Percentiles rank a stretch among this genome's conserved stretches.
Conservation (phyloP, 225 moss, liverwort and hornwort genomes). For the Polytrichum commune region DNA sequence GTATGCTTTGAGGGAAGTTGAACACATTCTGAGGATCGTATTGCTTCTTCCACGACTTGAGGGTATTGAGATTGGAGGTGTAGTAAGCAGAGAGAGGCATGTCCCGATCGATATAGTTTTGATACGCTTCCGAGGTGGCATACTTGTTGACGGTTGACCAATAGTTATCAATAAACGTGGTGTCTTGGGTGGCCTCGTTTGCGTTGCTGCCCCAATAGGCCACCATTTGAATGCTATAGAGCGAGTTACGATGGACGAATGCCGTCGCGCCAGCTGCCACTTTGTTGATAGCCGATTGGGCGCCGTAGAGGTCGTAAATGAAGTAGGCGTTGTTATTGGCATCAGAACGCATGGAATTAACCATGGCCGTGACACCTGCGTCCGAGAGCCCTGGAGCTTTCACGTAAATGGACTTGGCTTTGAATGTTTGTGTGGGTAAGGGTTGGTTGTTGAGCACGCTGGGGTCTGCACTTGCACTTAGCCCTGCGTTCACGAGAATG, state of each 20-base stretch:
- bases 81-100: conserved; percentile 53
- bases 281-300: conserved; percentile 33
- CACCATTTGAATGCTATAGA: conserved; percentile 52
- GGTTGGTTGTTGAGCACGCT: conserved; percentile 16
- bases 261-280: conserved; percentile 21
- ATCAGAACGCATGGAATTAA: conserved; percentile 26
- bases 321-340: conserved; percentile 33
- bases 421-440: conserved; percentile 28
- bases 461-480: conserved; percentile 14
- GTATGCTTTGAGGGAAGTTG: conserved; percentile 58
- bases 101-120: conserved; percentile 57
- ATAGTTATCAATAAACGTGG: conserved; percentile 27
- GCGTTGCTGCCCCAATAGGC: conserved; percentile 42
- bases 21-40: conserved; percentile 59
- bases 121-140: conserved; percentile 44
- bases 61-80: conserved; percentile 35
- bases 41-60: conserved; percentile 33
- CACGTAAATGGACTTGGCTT: conserved; percentile 49
- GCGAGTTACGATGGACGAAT: conserved; percentile 46
- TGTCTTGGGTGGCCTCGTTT: conserved; percentile 10
- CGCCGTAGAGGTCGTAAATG: conserved; percentile 52
- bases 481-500: conserved; percentile 33
- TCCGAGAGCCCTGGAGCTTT: conserved; percentile 38
- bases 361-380: conserved; percentile 31
- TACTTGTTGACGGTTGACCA: conserved; percentile 39